Percentiles rank a stretch among this genome's conserved stretches.
These are phyloP conservation scores for Ceratobasidium sp. DNA, from an alignment of 1,284 basidiomycete species.

Conservation along the genomic window DNA sequence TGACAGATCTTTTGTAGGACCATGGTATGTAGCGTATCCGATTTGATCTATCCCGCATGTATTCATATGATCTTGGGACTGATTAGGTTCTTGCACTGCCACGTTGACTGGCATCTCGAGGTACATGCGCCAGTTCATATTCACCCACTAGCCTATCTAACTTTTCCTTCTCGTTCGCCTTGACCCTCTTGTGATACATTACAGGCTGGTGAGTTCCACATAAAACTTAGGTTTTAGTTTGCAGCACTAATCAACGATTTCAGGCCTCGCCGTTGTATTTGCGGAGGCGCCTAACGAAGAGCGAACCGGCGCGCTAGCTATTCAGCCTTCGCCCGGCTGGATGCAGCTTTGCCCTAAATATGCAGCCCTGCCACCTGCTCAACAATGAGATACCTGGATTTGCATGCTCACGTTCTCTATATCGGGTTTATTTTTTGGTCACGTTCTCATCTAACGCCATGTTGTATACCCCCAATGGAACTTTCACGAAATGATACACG, in stretches of 20 bases:
- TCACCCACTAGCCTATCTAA: no score
- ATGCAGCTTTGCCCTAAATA: slow-evolving; percentile 55
- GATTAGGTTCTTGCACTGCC: slow-evolving; percentile 61
- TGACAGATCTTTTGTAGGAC: slow-evolving; percentile 51
- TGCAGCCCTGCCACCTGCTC: slow-evolving; percentile 2
- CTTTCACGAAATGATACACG: no score
- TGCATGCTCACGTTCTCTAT: no score
- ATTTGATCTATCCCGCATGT: not conserved
- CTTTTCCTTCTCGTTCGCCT: no score
- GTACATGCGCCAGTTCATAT: slow-evolving; percentile 52
- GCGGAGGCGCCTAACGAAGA: slow-evolving; percentile 57
- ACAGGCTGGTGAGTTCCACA: no score
- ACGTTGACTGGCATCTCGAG: slow-evolving; percentile 64
- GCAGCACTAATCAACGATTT: no score
- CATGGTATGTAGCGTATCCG: slow-evolving; percentile 54
- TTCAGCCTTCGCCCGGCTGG: slow-evolving; percentile 53
- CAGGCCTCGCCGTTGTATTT: slow-evolving; percentile 58
- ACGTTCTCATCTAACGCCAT: no score
- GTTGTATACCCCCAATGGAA: no score
- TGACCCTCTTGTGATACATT: no score
- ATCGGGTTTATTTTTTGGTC: no score
- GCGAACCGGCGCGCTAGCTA: slow-evolving; percentile 43
- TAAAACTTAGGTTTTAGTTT: no score
- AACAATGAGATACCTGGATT: slow-evolving; percentile 8
- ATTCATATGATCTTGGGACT: not conserved